Conservation (phyloP, 1,284 basidiomycete genomes). For the Puccinia polysora region DNA sequence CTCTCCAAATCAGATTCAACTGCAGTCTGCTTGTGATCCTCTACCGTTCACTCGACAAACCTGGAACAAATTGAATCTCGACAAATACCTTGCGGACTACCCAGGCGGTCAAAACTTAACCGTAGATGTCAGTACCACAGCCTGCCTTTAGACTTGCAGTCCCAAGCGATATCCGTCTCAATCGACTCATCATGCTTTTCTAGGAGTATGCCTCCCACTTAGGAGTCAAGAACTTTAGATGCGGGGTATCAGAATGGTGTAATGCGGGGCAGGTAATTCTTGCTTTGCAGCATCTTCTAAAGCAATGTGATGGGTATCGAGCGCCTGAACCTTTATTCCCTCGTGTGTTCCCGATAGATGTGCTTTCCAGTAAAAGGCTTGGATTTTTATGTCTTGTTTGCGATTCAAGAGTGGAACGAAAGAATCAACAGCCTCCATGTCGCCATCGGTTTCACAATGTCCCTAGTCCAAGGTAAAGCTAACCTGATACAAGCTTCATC, state of each 20-base stretch:
- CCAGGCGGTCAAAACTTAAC: conserved; percentile 35
- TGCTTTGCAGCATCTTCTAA: background rate
- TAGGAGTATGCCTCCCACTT: conserved; percentile 28
- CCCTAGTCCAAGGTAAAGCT: conserved; percentile 32
- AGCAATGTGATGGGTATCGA: background rate
- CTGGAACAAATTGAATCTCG: conserved; percentile 26
- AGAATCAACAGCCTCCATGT: conserved; percentile 20
- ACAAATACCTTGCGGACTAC: conserved; percentile 25
- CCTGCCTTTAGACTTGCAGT: background rate
- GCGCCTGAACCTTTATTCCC: background rate
- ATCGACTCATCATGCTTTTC: background rate
- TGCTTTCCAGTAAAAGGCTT: conserved; percentile 27
- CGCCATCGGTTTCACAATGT: conserved; percentile 30
- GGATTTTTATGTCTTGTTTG: conserved; percentile 41
- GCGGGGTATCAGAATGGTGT: conserved; percentile 37
- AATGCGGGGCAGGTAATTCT: conserved; percentile 30
- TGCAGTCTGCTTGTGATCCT: conserved; percentile 34
- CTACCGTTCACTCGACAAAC: conserved; percentile 35
- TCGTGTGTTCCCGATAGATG: conserved; percentile 11
- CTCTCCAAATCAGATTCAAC: conserved; percentile 13
- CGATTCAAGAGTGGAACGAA: conserved; percentile 36
- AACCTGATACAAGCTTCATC: background rate
- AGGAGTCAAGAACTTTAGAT: conserved; percentile 29
- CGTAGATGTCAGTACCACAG: conserved; percentile 13
- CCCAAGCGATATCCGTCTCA: background rate